A percentile compares a stretch with the other conserved stretches of the same genome.
Evolutionary conservation across 495 filamentous ascomycete species (phyloP).

Genomic region (Penicillium paradoxum): DNA sequence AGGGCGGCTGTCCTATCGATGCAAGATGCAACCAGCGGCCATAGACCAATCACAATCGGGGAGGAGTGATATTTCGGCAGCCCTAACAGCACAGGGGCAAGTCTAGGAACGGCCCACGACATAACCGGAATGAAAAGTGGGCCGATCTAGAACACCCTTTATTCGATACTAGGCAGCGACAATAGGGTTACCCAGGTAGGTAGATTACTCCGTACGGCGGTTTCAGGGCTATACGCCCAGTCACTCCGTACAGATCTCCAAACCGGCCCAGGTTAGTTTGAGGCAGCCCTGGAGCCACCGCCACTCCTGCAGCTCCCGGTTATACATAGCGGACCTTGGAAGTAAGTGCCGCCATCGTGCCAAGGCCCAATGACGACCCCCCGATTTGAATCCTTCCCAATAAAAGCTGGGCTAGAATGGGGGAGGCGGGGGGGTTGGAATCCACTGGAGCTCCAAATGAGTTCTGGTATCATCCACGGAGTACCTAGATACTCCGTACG

Average conservation of each 20-base stretch:
- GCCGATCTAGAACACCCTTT: conserved; percentile 5
- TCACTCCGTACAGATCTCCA: background rate
- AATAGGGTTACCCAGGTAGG: background rate
- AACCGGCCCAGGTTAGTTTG: too few species aligned
- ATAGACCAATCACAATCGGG: background rate
- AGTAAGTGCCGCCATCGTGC: too few species aligned
- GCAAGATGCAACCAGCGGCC: background rate
- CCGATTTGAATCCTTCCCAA: background rate
- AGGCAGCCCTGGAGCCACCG: background rate
- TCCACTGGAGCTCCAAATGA: background rate
- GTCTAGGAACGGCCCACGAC: conserved; percentile 17
- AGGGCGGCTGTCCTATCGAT: background rate
- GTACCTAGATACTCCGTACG: too few species aligned
- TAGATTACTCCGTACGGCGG: background rate
- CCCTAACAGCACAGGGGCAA: conserved; percentile 10
- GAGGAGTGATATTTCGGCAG: background rate
- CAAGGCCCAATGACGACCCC: background rate
- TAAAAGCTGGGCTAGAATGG: background rate
- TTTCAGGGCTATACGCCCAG: background rate
- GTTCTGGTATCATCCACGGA: too few species aligned
- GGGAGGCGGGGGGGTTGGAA: background rate
- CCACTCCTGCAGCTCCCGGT: too few species aligned
- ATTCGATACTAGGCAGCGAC: background rate
- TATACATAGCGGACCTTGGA: too few species aligned
- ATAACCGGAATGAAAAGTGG: conserved; percentile 20